These are phyloP conservation scores for Yarrowia galli DNA, from an alignment of 1,139 yeast genomes.

Conservation along the genomic window DNA sequence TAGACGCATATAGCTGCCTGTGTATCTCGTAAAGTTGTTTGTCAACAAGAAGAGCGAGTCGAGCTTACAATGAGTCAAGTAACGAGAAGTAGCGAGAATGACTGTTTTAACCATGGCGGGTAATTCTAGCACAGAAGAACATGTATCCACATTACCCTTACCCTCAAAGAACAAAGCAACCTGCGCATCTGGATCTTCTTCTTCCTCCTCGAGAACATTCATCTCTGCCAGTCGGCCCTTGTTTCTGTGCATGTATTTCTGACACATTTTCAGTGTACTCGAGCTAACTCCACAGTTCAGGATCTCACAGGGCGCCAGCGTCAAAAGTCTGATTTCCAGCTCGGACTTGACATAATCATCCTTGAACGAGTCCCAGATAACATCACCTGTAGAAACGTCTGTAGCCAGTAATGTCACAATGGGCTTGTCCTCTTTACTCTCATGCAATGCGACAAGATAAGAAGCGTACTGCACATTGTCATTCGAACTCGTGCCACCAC, in stretches of 20 bases:
- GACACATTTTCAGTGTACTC: slow-evolving; percentile 49
- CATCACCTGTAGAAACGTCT: slow-evolving; percentile 79
- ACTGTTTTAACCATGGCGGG: slow-evolving; percentile 54
- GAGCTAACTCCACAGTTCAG: slow-evolving; percentile 56
- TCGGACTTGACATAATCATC: slow-evolving; percentile 64
- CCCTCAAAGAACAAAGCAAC: slow-evolving; percentile 12
- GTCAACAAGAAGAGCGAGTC: slow-evolving; percentile 62
- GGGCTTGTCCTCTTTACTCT: slow-evolving; percentile 29
- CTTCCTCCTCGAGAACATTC: slow-evolving; percentile 39
- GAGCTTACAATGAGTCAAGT: slow-evolving; percentile 69
- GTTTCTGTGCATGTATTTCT: slow-evolving; percentile 42
- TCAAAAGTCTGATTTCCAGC: slow-evolving; percentile 74
- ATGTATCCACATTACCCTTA: not conserved
- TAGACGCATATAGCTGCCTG: slow-evolving; percentile 66
- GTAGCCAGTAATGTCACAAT: slow-evolving; percentile 58
- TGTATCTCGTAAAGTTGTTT: slow-evolving; percentile 62
- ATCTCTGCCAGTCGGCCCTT: slow-evolving; percentile 42
- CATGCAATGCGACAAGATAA: slow-evolving; percentile 46
- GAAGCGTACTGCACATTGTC: slow-evolving; percentile 43
- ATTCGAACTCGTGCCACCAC: slow-evolving; percentile 33
- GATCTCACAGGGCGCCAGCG: slow-evolving; percentile 79
- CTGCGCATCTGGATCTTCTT: slow-evolving; percentile 38
- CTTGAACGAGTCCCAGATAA: slow-evolving; percentile 70
- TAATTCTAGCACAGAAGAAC: slow-evolving; percentile 40
- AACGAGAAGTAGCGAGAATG: slow-evolving; percentile 58